A percentile compares a stretch with the other conserved stretches of the same genome.
Conservation (phyloP, 1,139 yeast species). For the Candida smagusa region DNA sequence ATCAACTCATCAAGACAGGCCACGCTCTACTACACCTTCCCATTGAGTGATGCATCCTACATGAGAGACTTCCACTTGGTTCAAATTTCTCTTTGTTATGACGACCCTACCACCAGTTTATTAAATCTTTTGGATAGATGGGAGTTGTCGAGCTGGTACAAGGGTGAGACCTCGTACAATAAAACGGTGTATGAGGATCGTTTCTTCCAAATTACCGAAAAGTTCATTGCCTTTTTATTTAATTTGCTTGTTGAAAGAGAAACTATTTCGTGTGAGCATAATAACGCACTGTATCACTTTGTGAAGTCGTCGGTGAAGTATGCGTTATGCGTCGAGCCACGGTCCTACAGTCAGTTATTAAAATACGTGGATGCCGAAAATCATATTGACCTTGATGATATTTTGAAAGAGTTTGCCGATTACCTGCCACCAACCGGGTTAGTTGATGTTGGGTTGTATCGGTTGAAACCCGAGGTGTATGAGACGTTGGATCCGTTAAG, state of each 20-base stretch:
- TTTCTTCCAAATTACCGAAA: constrained; percentile 48
- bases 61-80: constrained; percentile 53
- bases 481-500: constrained; percentile 38
- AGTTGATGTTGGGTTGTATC: constrained; percentile 39
- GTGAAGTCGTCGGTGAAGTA: constrained; percentile 43
- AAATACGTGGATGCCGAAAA: constrained; percentile 30
- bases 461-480: constrained; percentile 41
- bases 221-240: constrained; percentile 54
- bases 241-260: constrained; percentile 54
- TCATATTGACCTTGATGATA: constrained; percentile 31
- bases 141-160: constrained; percentile 56
- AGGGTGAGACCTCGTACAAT: constrained; percentile 30
- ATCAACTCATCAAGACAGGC: constrained; percentile 49
- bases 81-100: constrained; percentile 51
- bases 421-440: constrained; percentile 41
- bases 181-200: constrained; percentile 59
- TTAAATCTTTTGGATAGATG: constrained; percentile 56
- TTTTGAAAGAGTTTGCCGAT: constrained; percentile 38
- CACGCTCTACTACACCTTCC: constrained; percentile 28
- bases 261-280: constrained; percentile 33
- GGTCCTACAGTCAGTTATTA: constrained; percentile 49
- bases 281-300: constrained; percentile 20
- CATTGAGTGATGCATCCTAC: constrained; percentile 35
- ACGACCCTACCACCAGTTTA: constrained; percentile 42
- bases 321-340: constrained; percentile 50